Evolutionary conservation across 176 grass and related monocot species (phyloP), one percentile per base, ranked within the genome.

Genomic region (Hsuehochloa calcarea): DNA sequence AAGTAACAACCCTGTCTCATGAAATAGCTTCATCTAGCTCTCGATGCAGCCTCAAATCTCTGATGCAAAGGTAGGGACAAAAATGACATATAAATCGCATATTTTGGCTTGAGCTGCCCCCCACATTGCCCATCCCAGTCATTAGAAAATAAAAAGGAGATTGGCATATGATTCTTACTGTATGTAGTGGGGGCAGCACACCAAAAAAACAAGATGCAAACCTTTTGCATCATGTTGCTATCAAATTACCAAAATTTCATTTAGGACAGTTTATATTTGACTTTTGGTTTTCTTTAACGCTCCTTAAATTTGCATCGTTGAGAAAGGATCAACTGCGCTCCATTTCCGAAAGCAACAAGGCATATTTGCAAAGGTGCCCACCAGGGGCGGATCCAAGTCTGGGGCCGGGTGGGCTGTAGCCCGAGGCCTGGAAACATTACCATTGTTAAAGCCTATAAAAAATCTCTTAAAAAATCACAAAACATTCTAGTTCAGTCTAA

Each of bases 141-240:
- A 80, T 80, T 88, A 87, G 59, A 93, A 95, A 95, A 89, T 74
- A 8, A 78, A 91, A 87, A 84, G 20, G 76, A 26, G 65, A 78
- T 78, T 84, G 80, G 83, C 74, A 93, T 87, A 85, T 63, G 86
- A 85, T 93, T 93, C 93, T 10, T 65, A 56, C 31, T 85, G 77
- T 86, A 83, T 89, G 63, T 72, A 82, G 80, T 87, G 84, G 14
- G 19, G 83, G 64, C 80, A 61, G 51, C 73, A 31, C 78, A 65
- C 46, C n/a, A 25, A 54, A 55, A 50, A 67, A 63, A 80, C 27
- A 62, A 70, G 77, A 83, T 81, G 35, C 77, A 71, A 37, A 76
- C 26, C 67, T 60, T 49, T 82, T 85, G 56, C 51, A 86, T 88
- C 84, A 86, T 85, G 87, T 70, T 77, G 55, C 54, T 65, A 47